These are phyloP conservation scores for Borovskyia barvae DNA, from an alignment of 208 protist genomes.

Conservation along the genomic window DNA sequence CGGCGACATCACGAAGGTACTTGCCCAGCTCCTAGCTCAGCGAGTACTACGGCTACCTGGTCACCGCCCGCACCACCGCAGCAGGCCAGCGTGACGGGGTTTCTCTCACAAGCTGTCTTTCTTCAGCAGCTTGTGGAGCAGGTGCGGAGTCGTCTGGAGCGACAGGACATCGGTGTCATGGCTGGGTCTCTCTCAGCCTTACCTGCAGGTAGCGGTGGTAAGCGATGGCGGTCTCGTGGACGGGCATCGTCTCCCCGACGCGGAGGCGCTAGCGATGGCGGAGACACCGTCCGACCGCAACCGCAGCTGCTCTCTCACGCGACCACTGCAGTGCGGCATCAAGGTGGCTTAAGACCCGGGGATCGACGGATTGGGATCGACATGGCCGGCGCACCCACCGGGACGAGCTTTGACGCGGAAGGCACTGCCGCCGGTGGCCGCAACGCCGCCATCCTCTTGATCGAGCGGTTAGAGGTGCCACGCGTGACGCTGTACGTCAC, in stretches of 20 bases:
- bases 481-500: slow-evolving; percentile 60
- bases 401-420: background rate
- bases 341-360: slow-evolving; percentile 7
- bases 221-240: background rate
- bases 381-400: background rate
- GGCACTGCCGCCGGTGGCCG: background rate
- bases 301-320: background rate
- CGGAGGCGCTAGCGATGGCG: background rate
- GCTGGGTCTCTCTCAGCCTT: slow-evolving; percentile 14
- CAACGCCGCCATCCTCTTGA: slow-evolving; percentile 35
- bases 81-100: slow-evolving; percentile 4
- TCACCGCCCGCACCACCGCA: no score
- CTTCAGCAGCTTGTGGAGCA: slow-evolving; percentile 23
- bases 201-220: background rate
- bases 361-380: slow-evolving; percentile 6
- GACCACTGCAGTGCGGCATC: slow-evolving; percentile 20
- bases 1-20: no score
- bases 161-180: slow-evolving; percentile 14
- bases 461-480: slow-evolving; percentile 46
- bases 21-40: no score
- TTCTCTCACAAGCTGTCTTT: slow-evolving; percentile 20
- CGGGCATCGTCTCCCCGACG: background rate
- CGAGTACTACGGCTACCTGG: no score
- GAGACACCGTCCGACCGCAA: background rate
- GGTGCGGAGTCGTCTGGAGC: slow-evolving; percentile 20